Evolutionary conservation across 768 basidiomycete species (phyloP).

Genomic region (Termitomyces sp.): DNA sequence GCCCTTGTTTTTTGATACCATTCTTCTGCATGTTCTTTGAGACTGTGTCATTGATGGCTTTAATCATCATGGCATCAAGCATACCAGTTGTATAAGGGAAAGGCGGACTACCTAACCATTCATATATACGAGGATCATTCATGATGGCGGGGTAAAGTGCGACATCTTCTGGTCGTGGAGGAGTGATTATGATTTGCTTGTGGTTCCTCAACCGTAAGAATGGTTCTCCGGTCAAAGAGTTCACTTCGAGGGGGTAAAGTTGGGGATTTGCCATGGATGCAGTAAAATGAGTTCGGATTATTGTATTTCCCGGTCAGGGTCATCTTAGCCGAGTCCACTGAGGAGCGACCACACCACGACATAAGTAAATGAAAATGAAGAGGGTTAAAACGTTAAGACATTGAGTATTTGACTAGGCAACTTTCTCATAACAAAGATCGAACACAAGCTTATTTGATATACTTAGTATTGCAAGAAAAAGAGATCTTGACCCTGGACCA

Average conservation of each 20-base stretch:
- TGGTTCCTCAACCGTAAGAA: conserved; percentile 48
- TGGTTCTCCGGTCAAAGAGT: conserved; percentile 28
- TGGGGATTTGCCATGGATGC: conserved; percentile 20
- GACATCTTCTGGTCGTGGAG: conserved; percentile 35
- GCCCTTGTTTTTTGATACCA: conserved; percentile 22
- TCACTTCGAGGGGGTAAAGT: conserved; percentile 26
- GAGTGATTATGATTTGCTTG: conserved; percentile 52
- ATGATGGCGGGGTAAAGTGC: conserved; percentile 27
- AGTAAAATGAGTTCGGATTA: neutral
- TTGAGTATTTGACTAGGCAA: neutral
- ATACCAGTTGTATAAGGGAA: conserved; percentile 44
- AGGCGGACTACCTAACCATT: conserved; percentile 41
- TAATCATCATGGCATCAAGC: neutral
- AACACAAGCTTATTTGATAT: too few relatives aligned
- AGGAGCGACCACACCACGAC: neutral
- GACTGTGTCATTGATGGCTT: neutral
- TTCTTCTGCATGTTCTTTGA: conserved; percentile 27
- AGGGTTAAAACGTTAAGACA: neutral
- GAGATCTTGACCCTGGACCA: neutral
- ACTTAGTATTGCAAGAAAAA: too few relatives aligned
- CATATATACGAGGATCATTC: conserved; percentile 45
- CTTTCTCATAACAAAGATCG: too few relatives aligned
- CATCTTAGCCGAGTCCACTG: neutral
- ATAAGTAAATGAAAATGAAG: neutral
- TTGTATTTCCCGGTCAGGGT: neutral